phyloP scores from a whole-genome alignment of 2,329 filamentous ascomycete species.

The Pseudogymnoascus sp. region DNA sequence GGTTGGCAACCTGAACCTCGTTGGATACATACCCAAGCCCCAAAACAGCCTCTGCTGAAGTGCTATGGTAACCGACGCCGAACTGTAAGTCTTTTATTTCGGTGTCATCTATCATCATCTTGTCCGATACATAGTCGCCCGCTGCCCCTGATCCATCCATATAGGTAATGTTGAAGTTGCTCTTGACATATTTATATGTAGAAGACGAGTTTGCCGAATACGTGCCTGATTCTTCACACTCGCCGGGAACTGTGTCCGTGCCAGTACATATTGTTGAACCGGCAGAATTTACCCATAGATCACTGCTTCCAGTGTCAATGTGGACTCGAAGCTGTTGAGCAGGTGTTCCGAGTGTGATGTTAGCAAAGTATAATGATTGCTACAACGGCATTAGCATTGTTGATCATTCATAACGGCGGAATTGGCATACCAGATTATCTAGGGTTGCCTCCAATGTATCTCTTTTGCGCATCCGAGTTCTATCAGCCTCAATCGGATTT shows the following conservation, averaged over 20 bases:
- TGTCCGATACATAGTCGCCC: slow-evolving; percentile 76
- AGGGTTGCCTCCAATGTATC: slow-evolving; percentile 35
- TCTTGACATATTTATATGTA: slow-evolving; percentile 64
- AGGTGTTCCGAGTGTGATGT: slow-evolving; percentile 55
- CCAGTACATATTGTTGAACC: slow-evolving; percentile 50
- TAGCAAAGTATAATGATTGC: slow-evolving; percentile 57
- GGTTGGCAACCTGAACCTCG: slow-evolving; percentile 62
- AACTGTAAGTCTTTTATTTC: slow-evolving; percentile 55
- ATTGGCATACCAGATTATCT: slow-evolving; percentile 46
- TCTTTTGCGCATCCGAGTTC: slow-evolving; percentile 34
- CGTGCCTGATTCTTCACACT: slow-evolving; percentile 48
- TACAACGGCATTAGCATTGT: slow-evolving; percentile 25
- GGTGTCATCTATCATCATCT: slow-evolving; percentile 48
- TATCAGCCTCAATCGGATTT: slow-evolving; percentile 23
- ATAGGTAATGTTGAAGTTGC: slow-evolving; percentile 80
- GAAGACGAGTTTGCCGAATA: slow-evolving; percentile 66
- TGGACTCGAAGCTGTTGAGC: slow-evolving; percentile 48
- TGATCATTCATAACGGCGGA: background rate
- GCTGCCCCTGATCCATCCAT: slow-evolving; percentile 69
- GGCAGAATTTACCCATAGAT: slow-evolving; percentile 62
- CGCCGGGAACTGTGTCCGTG: slow-evolving; percentile 18
- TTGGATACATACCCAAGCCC: slow-evolving; percentile 77
- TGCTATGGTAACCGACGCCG: slow-evolving; percentile 59
- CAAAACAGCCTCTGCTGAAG: slow-evolving; percentile 62
- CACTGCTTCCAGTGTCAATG: slow-evolving; percentile 61